Percentiles rank a stretch among this genome's conserved stretches.
Conservation (phyloP, 768 basidiomycete genomes). For the Suillus weaverae region DNA sequence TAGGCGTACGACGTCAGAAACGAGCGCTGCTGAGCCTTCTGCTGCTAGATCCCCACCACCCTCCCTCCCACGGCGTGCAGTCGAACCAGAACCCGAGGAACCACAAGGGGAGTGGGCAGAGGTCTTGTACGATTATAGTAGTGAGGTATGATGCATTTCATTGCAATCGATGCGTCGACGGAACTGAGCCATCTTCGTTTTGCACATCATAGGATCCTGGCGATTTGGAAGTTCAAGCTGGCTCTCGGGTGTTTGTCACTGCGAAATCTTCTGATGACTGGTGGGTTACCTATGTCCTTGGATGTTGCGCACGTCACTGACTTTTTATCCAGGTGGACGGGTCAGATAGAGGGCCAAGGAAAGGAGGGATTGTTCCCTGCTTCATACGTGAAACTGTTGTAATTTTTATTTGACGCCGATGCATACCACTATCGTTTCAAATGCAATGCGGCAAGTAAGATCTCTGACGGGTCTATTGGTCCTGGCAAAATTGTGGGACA, state of each 20-base stretch:
- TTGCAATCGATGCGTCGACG: neutral
- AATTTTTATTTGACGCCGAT: conserved; percentile 11
- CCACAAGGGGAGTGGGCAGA: conserved; percentile 72
- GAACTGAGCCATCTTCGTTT: neutral
- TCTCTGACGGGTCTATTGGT: neutral
- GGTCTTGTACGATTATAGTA: conserved; percentile 72
- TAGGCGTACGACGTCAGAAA: conserved; percentile 32
- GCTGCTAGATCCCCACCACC: conserved; percentile 25
- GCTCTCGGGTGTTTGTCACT: conserved; percentile 59
- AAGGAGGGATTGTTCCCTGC: conserved; percentile 65
- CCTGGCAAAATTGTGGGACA: neutral
- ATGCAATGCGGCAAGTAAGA: neutral
- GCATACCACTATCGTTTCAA: neutral
- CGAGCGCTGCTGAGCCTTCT: conserved; percentile 10
- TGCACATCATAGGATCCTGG: conserved; percentile 54
- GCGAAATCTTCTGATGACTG: conserved; percentile 75
- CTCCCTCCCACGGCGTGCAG: conserved; percentile 19
- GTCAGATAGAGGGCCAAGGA: conserved; percentile 58
- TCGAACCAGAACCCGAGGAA: conserved; percentile 33
- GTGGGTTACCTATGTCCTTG: conserved; percentile 39
- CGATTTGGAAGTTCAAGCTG: conserved; percentile 60
- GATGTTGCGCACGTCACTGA: conserved; percentile 6
- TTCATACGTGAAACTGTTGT: conserved; percentile 65
- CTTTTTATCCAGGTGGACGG: conserved; percentile 58
- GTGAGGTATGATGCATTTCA: conserved; percentile 43